phyloP scores from a whole-genome alignment of 2,329 filamentous ascomycete species.

The Cordyceps pruinosa region DNA sequence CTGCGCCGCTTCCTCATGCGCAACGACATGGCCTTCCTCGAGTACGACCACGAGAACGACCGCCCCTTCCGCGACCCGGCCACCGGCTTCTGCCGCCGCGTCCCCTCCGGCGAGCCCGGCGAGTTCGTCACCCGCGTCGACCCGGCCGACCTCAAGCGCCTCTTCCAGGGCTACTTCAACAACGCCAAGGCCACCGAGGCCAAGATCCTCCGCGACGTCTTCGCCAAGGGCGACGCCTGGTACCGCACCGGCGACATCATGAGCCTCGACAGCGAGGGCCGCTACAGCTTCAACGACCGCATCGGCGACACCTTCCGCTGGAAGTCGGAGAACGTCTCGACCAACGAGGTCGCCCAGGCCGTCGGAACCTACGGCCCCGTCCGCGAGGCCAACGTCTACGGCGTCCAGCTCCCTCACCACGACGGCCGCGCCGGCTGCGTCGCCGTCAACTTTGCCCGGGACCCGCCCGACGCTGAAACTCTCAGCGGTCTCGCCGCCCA shows the following conservation, averaged over 20 bases:
- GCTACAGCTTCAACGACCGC: constrained; percentile 73
- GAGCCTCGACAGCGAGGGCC: constrained; percentile 61
- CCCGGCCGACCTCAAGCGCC: constrained; percentile 50
- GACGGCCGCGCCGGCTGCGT: constrained; percentile 81
- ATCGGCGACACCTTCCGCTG: constrained; percentile 73
- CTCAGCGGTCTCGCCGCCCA: constrained; percentile 57
- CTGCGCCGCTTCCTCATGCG: constrained; percentile 51
- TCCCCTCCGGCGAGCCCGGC: constrained; percentile 56
- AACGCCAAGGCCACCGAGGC: constrained; percentile 62
- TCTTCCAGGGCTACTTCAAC: constrained; percentile 77
- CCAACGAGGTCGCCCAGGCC: constrained; percentile 71
- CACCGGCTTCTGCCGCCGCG: constrained; percentile 61
- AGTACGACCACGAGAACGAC: constrained; percentile 66
- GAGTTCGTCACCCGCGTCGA: constrained; percentile 72
- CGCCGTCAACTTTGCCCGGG: constrained; percentile 51
- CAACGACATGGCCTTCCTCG: constrained; percentile 49
- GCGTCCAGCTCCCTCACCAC: constrained; percentile 69
- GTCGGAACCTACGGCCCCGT: constrained; percentile 61
- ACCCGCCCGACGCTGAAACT: constrained; percentile 33
- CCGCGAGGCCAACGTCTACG: constrained; percentile 79
- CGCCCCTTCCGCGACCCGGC: constrained; percentile 58
- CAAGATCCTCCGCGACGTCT: constrained; percentile 69
- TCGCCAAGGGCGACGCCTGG: constrained; percentile 70
- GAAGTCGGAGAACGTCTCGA: constrained; percentile 81
- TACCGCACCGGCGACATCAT: constrained; percentile 82